These are phyloP conservation scores for Selenicereus undatus DNA, from an alignment of 148 eudicot species.

Conservation along the genomic window DNA sequence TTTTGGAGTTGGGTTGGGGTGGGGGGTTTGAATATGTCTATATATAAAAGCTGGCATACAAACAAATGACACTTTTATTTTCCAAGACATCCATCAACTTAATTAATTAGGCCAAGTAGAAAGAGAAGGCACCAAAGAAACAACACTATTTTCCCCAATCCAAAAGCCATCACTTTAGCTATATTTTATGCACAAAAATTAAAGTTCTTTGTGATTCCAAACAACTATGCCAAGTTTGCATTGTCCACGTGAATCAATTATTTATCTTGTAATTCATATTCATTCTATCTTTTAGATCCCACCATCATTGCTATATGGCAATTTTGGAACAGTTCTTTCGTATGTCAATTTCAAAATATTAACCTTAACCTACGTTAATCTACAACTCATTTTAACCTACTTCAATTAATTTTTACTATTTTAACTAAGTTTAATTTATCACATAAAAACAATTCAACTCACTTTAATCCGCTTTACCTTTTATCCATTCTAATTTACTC, in stretches of 20 bases:
- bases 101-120: neutral
- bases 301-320: too few species aligned
- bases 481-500: too few species aligned
- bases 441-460: too few species aligned
- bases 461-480: too few species aligned
- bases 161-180: neutral
- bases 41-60: neutral
- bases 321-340: too few species aligned
- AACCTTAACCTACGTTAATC: too few species aligned
- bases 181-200: neutral
- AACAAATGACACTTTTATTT: too few species aligned
- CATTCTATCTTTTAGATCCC: neutral
- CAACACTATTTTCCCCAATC: neutral
- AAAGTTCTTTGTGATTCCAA: neutral
- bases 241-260: neutral
- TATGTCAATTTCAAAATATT: too few species aligned
- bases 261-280: neutral
- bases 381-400: too few species aligned
- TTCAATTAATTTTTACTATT: too few species aligned
- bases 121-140: neutral
- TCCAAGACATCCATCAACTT: neutral
- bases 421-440: too few species aligned
- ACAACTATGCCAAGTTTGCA: neutral
- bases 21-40: neutral
- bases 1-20: too few species aligned